Percentiles rank a stretch among this genome's conserved stretches.
phyloP scores from a whole-genome alignment of 192 early-diverging fungal genomes.

The Backusella circina region DNA sequence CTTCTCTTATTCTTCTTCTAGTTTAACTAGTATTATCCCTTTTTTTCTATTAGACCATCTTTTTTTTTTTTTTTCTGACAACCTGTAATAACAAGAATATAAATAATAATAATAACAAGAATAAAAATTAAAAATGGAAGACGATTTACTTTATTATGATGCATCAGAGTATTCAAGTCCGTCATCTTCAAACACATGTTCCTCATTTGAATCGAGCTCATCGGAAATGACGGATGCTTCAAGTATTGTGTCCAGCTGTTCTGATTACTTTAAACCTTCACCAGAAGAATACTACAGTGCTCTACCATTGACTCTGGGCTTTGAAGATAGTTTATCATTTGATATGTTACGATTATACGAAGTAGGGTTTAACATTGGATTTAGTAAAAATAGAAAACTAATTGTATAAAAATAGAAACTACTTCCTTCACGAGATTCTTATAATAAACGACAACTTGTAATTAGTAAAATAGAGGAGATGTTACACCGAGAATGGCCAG shows the following conservation, averaged over 20 bases:
- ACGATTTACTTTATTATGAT: neutral
- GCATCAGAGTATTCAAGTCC: neutral
- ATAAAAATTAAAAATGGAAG: neutral
- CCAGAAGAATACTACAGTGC: neutral
- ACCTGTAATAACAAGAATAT: neutral
- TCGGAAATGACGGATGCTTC: neutral
- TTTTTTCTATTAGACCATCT: neutral
- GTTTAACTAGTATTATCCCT: neutral
- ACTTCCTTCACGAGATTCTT: conserved; percentile 65
- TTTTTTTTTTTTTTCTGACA: neutral
- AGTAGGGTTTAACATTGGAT: neutral
- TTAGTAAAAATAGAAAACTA: neutral
- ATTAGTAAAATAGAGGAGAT: conserved; percentile 80
- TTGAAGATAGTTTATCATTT: conserved; percentile 1
- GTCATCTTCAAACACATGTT: neutral
- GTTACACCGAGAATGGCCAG: conserved; percentile 79
- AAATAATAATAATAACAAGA: neutral
- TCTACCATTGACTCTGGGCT: neutral
- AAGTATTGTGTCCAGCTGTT: neutral
- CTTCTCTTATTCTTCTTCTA: neutral
- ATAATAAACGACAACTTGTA: conserved; percentile 59
- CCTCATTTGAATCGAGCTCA: neutral
- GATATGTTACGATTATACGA: conserved; percentile 5
- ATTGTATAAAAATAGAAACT: conserved; percentile 33
- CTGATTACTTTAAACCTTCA: neutral